Percentiles rank a stretch among this genome's conserved stretches.
These are phyloP conservation scores for Debaryomyces nepalensis DNA, from an alignment of 1,139 yeast genomes.

Conservation along the genomic window DNA sequence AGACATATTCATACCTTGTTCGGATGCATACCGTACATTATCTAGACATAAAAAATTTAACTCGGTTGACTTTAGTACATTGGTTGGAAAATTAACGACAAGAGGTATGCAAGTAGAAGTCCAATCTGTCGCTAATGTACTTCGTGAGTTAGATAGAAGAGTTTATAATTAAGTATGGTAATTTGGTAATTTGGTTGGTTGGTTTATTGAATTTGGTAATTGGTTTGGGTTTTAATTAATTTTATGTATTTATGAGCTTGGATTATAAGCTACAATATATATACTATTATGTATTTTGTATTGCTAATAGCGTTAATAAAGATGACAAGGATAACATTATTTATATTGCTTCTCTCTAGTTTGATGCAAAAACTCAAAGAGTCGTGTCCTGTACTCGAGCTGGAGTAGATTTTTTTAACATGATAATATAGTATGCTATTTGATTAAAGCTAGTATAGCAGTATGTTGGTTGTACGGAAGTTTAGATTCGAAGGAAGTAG, in stretches of 20 bases:
- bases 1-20: constrained; percentile 74
- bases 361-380: background rate
- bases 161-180: constrained; percentile 47
- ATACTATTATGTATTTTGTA: constrained; percentile 4
- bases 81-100: constrained; percentile 77
- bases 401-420: constrained; percentile 1
- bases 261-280: constrained; percentile 1
- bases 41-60: constrained; percentile 79
- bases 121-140: constrained; percentile 79
- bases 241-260: constrained; percentile 6
- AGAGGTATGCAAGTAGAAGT: constrained; percentile 90
- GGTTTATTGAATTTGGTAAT: background rate
- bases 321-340: background rate
- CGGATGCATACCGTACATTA: constrained; percentile 85
- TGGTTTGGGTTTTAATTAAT: constrained; percentile 4
- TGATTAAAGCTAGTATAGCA: background rate
- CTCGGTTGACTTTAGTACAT: constrained; percentile 69
- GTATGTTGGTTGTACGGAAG: constrained; percentile 11
- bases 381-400: constrained; percentile 1
- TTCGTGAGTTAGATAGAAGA: constrained; percentile 77
- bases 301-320: background rate
- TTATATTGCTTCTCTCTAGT: background rate
- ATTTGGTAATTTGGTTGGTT: background rate
- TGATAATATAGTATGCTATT: constrained; percentile 1
- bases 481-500: background rate